Conservation (phyloP, 139 green algal genomes). For the Zygnema circumcarinatum region DNA sequence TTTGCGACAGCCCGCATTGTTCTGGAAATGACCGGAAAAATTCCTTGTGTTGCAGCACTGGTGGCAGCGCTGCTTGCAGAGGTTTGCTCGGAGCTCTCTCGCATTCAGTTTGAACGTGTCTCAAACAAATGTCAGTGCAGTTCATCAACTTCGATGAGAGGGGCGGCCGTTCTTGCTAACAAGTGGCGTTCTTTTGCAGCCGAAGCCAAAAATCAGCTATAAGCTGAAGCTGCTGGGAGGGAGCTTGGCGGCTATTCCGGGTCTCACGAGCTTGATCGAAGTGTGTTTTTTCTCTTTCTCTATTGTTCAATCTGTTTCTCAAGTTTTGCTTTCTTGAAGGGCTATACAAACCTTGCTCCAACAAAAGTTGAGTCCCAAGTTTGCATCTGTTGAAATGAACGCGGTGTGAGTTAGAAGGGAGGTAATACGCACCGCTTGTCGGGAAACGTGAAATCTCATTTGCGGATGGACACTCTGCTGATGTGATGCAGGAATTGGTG, state of each 20-base stretch:
- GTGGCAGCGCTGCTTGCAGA: constrained; percentile 27
- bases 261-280: constrained; percentile 46
- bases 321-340: not conserved
- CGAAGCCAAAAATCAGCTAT: constrained; percentile 3
- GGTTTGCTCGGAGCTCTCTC: not conserved
- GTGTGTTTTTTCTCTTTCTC: too few species aligned
- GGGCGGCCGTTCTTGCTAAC: not conserved
- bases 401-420: not conserved
- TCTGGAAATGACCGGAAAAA: constrained; percentile 32
- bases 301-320: not conserved
- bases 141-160: not conserved
- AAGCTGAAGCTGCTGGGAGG: constrained; percentile 50
- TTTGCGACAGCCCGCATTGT: constrained; percentile 34
- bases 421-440: not conserved
- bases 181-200: not conserved
- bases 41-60: constrained; percentile 45
- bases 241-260: constrained; percentile 32
- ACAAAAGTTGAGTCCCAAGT: not conserved
- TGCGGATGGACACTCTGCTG: too few species aligned
- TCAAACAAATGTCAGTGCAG: not conserved
- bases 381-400: not conserved
- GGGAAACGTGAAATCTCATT: too few species aligned
- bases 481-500: constrained; percentile 28
- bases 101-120: not conserved
- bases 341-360: not conserved